A percentile compares a stretch with the other conserved stretches of the same genome.
Conservation (phyloP, 768 basidiomycete species). For the Phlegmacium glaucopus region DNA sequence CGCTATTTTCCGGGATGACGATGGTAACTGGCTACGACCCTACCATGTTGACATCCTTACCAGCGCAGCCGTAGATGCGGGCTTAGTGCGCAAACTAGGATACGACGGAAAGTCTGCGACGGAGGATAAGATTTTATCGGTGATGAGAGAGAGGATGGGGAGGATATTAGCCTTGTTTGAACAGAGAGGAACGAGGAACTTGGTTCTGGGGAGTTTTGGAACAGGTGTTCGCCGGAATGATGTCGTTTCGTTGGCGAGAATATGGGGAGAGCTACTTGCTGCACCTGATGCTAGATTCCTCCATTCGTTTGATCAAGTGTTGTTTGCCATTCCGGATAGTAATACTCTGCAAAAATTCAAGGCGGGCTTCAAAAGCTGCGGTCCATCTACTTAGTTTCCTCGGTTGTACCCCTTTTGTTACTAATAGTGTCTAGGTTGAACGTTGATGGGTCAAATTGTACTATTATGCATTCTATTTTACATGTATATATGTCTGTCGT, state of each 20-base stretch:
- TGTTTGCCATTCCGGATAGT: slow-evolving; percentile 3
- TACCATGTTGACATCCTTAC: slow-evolving; percentile 14
- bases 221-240: slow-evolving; percentile 3
- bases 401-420: too few species aligned
- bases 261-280: slow-evolving; percentile 1
- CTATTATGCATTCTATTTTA: too few species aligned
- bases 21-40: slow-evolving; percentile 12
- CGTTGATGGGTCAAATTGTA: too few species aligned
- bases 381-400: too few species aligned
- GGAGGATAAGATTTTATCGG: not conserved
- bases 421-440: too few species aligned
- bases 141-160: slow-evolving; percentile 1
- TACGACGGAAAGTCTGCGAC: not conserved
- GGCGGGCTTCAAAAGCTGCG: not conserved
- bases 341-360: not conserved
- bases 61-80: slow-evolving; percentile 15
- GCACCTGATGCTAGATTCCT: slow-evolving; percentile 1
- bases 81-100: slow-evolving; percentile 5
- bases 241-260: not conserved
- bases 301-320: slow-evolving; percentile 2
- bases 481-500: too few species aligned
- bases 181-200: not conserved
- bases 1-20: slow-evolving; percentile 9
- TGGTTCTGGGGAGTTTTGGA: slow-evolving; percentile 8
- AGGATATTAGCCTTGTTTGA: slow-evolving; percentile 6